Evolutionary conservation across 2,329 filamentous ascomycete genomes (phyloP).

Genomic region (Cercospora sesami): DNA sequence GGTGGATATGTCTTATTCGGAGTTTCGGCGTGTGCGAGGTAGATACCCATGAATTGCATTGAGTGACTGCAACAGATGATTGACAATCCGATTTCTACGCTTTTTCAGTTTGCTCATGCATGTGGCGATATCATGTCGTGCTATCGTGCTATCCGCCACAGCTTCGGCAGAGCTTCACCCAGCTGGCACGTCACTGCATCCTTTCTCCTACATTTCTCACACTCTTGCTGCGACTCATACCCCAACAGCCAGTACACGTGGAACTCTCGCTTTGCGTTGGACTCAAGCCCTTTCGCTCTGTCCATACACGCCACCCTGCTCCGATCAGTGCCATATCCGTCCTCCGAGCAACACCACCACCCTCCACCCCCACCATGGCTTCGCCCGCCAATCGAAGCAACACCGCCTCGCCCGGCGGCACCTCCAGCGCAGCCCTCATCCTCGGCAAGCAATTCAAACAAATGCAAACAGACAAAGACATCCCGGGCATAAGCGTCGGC

Average conservation of each 20-base stretch:
- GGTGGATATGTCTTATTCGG: neutral
- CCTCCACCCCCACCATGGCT: conserved; percentile 19
- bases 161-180: conserved; percentile 1
- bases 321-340: neutral
- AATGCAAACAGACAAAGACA: conserved; percentile 87
- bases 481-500: conserved; percentile 91
- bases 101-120: neutral
- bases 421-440: conserved; percentile 65
- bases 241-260: neutral
- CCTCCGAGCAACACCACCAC: neutral
- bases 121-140: neutral
- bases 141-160: conserved; percentile 4
- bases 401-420: conserved; percentile 29
- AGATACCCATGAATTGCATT: conserved; percentile 10
- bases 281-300: neutral
- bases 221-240: neutral
- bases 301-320: neutral
- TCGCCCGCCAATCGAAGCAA: conserved; percentile 21
- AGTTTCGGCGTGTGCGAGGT: neutral
- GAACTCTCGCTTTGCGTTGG: neutral
- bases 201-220: neutral
- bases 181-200: conserved; percentile 4
- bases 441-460: conserved; percentile 86
- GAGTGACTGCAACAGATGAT: neutral
- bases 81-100: neutral